Evolutionary conservation across 169 alveolate species (phyloP).

Genomic region (Plasmodium yoelii): DNA sequence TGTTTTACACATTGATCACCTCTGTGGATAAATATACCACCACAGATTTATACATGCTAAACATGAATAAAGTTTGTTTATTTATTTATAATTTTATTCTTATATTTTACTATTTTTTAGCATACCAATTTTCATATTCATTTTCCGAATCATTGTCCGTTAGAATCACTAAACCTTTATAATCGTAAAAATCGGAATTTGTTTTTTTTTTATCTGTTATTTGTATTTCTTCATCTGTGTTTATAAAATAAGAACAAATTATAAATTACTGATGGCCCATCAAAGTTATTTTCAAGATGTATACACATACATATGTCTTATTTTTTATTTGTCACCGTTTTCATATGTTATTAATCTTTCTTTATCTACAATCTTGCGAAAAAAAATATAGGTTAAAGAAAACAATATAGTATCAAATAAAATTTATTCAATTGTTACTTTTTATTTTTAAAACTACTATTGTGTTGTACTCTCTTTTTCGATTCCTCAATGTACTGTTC

Average conservation of each 20-base stretch:
- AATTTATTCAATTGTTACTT: not conserved
- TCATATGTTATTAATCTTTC: conserved; percentile 23
- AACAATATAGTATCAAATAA: not conserved
- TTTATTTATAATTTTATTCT: not conserved
- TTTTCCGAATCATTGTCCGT: conserved; percentile 19
- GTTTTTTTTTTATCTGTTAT: not conserved
- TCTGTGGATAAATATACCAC: not conserved
- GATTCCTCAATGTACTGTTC: conserved; percentile 48
- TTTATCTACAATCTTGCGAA: conserved; percentile 24
- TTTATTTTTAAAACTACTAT: not conserved
- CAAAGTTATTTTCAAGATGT: not conserved
- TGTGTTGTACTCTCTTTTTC: conserved; percentile 13
- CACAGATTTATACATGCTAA: not conserved
- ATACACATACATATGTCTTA: conserved; percentile 1
- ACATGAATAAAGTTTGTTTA: too few species aligned
- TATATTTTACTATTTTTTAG: conserved; percentile 8
- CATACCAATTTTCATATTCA: conserved; percentile 4
- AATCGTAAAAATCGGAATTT: not conserved
- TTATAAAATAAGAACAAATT: not conserved
- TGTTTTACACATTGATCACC: too few species aligned
- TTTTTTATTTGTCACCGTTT: conserved; percentile 19
- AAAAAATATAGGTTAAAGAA: conserved; percentile 5
- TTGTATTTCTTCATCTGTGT: conserved; percentile 6
- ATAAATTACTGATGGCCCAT: not conserved
- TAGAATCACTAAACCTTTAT: conserved; percentile 23